Base-by-base conservation (phyloP, 108 stramenopile genomes). In the Cyclostephanos tholiformis region DNA sequence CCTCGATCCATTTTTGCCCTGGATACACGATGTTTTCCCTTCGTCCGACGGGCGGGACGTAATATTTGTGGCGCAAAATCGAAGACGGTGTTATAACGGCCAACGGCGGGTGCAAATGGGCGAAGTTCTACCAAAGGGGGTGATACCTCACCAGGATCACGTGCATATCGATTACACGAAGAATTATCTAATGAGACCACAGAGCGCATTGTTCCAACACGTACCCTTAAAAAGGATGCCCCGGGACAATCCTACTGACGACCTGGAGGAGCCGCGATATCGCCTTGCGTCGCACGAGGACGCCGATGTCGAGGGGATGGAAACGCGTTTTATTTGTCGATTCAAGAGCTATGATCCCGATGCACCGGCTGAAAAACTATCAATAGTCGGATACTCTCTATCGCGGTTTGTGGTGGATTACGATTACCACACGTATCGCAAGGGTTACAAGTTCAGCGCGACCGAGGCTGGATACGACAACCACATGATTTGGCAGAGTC, bases 1-100 rank as follows among this genome's bases (percentile, higher is more conserved):
- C 63, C 77, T 79, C 11, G 95, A 95, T 80, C 89, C 95, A 35
- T 95, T 89, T 71, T 59, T 95, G 20, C 95, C 95, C 11, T 95
- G 95, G 95, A 95, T 95, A 51, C 95, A 95, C 66, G 95, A 95
- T 72, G 92, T 95, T 35, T 93, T 95, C 64, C 95, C 95, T 9
- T 80, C 86, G 14, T 56, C 84, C 10, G 92, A 95, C 70, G 95
- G 95, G 6, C 82, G 87, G 26, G 79, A 77, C 55, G 83, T 95
- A n/a, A 81, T 92, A 49, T 93, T 95, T 70, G 83, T 95, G 7
- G 92, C 95, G 16, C 95, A 95, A 75, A 95, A 95, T 73, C 83
- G 86, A 64, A 63, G 90, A 64, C 83, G 95, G 23, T 95, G 95
- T 67, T 76, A 49, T 27, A 83, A 80, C 63, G 82, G 82, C 25